Percentiles rank a stretch among this genome's conserved stretches.
phyloP scores from a whole-genome alignment of 73 alveolate genomes.

The Paramecium octaurelia region DNA sequence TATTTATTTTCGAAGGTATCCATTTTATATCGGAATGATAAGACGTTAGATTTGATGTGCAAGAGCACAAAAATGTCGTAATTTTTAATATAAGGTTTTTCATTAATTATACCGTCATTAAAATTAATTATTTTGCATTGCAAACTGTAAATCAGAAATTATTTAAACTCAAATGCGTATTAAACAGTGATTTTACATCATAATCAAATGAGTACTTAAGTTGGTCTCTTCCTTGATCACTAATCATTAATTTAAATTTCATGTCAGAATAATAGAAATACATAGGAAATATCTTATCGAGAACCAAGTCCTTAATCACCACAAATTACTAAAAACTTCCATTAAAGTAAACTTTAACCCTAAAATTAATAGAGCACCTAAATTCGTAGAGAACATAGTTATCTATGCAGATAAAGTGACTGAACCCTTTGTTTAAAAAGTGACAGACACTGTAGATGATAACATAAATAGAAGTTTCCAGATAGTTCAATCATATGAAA shows the following conservation, averaged over 20 bases:
- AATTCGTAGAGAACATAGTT: not conserved
- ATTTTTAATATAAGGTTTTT: not conserved
- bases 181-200: not conserved
- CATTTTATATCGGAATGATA: not conserved
- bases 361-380: not conserved
- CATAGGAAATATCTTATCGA: not conserved
- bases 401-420: not conserved
- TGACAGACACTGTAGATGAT: not conserved
- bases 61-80: conserved; percentile 31
- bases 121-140: not conserved
- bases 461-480: conserved; percentile 16
- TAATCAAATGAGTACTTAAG: not conserved
- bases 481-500: not conserved
- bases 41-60: not conserved
- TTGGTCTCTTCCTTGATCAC: not conserved
- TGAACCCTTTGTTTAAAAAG: not conserved
- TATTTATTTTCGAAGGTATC: not conserved
- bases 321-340: conserved; percentile 9
- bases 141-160: not conserved
- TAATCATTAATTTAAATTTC: not conserved
- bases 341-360: not conserved
- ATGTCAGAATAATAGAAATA: conserved; percentile 5
- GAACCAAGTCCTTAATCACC: not conserved
- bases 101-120: not conserved
- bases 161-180: conserved; percentile 19